A percentile compares a stretch with the other conserved stretches of the same genome.
Conservation (phyloP, 106 monocot species). For the Dioscorea alata region DNA sequence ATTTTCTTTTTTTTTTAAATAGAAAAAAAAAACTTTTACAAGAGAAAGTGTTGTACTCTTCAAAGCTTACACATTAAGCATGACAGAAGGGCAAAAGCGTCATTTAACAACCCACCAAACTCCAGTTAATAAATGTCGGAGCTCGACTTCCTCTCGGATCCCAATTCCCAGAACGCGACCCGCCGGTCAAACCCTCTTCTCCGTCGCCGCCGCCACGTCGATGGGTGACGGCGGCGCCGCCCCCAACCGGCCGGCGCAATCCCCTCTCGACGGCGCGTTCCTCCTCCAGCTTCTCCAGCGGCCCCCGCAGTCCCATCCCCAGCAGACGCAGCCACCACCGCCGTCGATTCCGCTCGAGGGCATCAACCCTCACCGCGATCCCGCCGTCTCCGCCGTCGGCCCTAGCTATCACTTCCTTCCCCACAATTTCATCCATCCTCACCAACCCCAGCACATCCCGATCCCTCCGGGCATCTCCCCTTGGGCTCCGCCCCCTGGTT, state of each 20-base stretch:
- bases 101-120: too few species aligned
- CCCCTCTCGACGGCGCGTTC: constrained; percentile 37
- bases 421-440: not conserved
- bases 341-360: not conserved
- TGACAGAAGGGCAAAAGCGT: too few species aligned
- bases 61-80: too few species aligned
- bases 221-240: not conserved
- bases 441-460: not conserved
- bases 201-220: not conserved
- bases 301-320: constrained; percentile 10
- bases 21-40: too few species aligned
- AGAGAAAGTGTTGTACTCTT: too few species aligned
- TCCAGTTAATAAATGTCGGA: not conserved
- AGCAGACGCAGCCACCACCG: not conserved
- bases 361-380: constrained; percentile 16
- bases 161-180: not conserved
- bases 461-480: constrained; percentile 5
- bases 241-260: not conserved
- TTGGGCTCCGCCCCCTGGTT: not conserved
- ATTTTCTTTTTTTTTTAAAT: too few species aligned
- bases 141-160: not conserved
- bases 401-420: constrained; percentile 10
- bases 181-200: not conserved
- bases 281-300: constrained; percentile 58
- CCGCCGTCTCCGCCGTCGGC: constrained; percentile 27